Percentiles rank a stretch among this genome's conserved stretches.
phyloP scores from a whole-genome alignment of 2,329 filamentous ascomycete genomes.

The Penicillium fuscoglaucum region DNA sequence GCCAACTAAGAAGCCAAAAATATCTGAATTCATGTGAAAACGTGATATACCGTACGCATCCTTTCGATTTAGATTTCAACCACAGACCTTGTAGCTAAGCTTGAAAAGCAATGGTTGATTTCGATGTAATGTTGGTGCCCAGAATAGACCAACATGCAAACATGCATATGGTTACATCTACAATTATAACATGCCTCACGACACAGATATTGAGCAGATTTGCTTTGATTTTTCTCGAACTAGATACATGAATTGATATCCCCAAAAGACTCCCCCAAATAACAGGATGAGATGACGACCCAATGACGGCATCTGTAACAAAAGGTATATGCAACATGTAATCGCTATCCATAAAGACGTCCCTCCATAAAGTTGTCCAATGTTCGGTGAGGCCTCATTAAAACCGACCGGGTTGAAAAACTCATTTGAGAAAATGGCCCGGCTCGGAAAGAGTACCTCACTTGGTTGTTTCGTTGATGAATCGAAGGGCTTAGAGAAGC shows the following conservation, averaged over 20 bases:
- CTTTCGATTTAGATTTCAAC: not conserved
- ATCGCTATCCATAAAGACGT: conserved; percentile 8
- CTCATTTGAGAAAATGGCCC: conserved; percentile 6
- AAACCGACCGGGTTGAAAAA: conserved; percentile 11
- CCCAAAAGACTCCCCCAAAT: not conserved
- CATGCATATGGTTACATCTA: not conserved
- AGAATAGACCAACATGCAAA: not conserved
- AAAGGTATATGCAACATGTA: conserved; percentile 8
- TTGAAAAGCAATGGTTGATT: too few species aligned
- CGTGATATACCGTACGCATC: too few species aligned
- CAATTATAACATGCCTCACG: not conserved
- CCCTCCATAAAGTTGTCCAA: conserved; percentile 4
- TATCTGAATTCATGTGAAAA: not conserved
- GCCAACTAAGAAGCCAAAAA: not conserved
- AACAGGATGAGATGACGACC: not conserved
- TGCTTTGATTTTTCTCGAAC: not conserved
- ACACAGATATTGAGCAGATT: not conserved
- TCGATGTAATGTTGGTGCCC: too few species aligned
- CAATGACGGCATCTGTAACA: conserved; percentile 5
- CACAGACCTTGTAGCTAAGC: not conserved
- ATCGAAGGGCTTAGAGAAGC: not conserved
- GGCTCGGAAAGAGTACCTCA: conserved; percentile 10
- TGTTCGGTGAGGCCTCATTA: conserved; percentile 9
- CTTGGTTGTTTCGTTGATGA: not conserved
- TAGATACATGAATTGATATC: conserved; percentile 4